Percentiles rank a stretch among this genome's conserved stretches.
Evolutionary conservation across 176 grass and related monocot species (phyloP).

Genomic region (Musa schizocarpa): DNA sequence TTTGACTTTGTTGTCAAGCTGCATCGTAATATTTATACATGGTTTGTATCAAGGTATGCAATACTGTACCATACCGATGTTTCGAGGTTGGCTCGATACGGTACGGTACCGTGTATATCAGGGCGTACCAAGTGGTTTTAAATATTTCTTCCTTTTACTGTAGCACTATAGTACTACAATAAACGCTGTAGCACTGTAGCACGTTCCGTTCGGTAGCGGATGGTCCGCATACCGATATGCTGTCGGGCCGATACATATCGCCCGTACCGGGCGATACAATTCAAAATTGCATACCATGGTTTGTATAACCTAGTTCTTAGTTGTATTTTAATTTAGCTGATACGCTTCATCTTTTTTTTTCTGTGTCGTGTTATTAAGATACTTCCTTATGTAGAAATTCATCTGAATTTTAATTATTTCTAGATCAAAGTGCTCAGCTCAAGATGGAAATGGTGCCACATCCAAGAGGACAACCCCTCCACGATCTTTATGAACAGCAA

Average conservation of each 20-base stretch:
- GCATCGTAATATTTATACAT: background rate
- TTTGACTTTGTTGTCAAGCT: background rate
- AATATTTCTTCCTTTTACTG: no score
- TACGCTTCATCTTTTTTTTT: background rate
- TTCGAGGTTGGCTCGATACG: no score
- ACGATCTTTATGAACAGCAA: slow-evolving; percentile 79
- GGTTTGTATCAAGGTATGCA: background rate
- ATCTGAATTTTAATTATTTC: background rate
- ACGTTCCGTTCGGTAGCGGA: no score
- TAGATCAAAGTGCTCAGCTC: slow-evolving; percentile 39
- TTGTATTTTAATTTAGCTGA: background rate
- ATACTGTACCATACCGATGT: no score
- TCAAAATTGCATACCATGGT: background rate
- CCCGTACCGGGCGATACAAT: no score
- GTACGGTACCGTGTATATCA: no score
- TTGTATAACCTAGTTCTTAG: background rate
- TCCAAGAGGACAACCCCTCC: slow-evolving; percentile 55
- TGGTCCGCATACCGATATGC: no score
- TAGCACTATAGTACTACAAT: no score
- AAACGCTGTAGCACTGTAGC: no score
- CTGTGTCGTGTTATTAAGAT: background rate
- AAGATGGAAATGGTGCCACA: slow-evolving; percentile 56
- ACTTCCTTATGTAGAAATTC: background rate
- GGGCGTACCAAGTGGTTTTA: no score
- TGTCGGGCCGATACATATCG: no score